Evolutionary conservation across 2,329 filamentous ascomycete species (phyloP), one percentile per base, ranked within the genome.

Genomic region (Hortaea werneckii): DNA sequence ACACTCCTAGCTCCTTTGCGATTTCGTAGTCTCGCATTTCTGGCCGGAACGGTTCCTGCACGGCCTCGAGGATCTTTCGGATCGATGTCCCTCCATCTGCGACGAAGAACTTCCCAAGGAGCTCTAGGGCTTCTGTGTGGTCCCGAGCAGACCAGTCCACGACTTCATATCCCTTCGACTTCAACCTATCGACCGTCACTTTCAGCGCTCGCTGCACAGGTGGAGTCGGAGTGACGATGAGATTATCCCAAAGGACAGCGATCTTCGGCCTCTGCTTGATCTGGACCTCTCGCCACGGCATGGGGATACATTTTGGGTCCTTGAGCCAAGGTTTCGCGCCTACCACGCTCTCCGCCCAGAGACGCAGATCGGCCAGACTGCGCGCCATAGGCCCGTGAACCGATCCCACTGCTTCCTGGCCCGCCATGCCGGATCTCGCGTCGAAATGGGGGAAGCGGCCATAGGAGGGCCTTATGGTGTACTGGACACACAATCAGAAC

Each of bases 371-470:
- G 5, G 67, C 66, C 0, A 83, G 62, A 0, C 72, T 74, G 28
- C 69, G 68, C 1, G 75, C 72, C 68, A 85, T 70, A 0, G 80
- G 80, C 0, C 81, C 80, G 51, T 82, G 81, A 30, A 83, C 77
- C 13, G 76, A 79, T 43, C 70, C 68, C 0, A 84, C 76, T 2
- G 78, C 76, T 59, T 84, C 80, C 56, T 84, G 80, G 2, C 80
- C 80, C 1, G 76, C 72, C 61, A 83, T 71, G 6, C 78, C 79
- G 1, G 76, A 79, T 37, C 76, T 54, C 8, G 68, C 69, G 28
- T 68, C 61, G 45, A 67, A 64, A 64, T 78, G 78, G 0, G 79
- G 77, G 53, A 82, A 82, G 6, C 79, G 71, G 7, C 78, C 78
- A 45, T 71, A 71, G 0, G 76, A 79, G 0, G 77, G 75, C 1